phyloP scores from a whole-genome alignment of 345 rosid genomes.

The Corchorus olitorius region DNA sequence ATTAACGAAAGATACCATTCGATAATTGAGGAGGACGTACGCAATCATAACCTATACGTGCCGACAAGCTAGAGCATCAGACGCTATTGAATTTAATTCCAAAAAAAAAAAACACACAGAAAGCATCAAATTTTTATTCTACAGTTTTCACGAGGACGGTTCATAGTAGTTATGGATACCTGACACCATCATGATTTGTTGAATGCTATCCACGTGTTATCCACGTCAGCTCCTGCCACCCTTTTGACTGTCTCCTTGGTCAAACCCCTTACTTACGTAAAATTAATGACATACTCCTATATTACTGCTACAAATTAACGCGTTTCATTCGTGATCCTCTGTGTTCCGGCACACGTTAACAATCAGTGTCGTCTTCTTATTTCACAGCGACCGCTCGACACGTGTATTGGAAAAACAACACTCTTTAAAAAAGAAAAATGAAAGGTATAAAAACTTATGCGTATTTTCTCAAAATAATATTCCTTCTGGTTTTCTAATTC shows the following conservation, averaged over 20 bases:
- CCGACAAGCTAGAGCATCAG: background rate
- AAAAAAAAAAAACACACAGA: background rate
- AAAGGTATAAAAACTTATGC: background rate
- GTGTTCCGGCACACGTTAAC: constrained; percentile 16
- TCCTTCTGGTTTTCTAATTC: background rate
- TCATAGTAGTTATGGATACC: background rate
- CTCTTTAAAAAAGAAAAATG: background rate
- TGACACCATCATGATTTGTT: background rate
- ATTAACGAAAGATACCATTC: background rate
- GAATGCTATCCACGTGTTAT: background rate
- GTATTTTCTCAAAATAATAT: background rate
- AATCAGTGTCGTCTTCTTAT: background rate
- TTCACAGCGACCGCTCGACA: background rate
- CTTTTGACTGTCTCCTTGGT: constrained; percentile 12
- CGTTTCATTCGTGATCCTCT: constrained; percentile 5
- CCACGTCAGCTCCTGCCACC: background rate
- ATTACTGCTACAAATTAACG: no score
- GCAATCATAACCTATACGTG: background rate
- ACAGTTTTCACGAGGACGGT: background rate
- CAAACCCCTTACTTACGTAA: background rate
- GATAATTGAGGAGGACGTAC: background rate
- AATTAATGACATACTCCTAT: no score
- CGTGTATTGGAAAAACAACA: background rate
- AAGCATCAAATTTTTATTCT: background rate
- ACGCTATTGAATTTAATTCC: background rate